phyloP scores from a whole-genome alignment of 2,329 filamentous ascomycete species.

The Westerdykella aurantiaca region DNA sequence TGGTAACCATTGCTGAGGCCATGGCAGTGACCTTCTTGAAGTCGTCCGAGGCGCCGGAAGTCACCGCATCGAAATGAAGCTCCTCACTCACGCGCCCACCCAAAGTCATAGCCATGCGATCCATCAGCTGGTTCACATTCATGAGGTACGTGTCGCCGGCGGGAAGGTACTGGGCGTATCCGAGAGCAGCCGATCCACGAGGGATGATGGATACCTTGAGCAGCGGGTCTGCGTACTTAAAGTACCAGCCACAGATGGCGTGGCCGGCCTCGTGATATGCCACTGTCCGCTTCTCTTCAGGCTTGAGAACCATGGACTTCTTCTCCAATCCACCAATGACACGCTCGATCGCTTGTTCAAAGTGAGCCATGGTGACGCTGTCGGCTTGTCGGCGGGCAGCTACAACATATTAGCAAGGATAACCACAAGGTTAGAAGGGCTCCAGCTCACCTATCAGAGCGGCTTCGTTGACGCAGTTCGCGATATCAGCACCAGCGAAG shows the following conservation, averaged over 20 bases:
- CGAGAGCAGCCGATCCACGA: conserved; percentile 84
- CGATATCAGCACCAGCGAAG: conserved; percentile 96
- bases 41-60: conserved; percentile 89
- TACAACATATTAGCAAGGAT: conserved; percentile 45
- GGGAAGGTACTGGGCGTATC: conserved; percentile 96
- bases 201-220: conserved; percentile 99
- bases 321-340: conserved; percentile 95
- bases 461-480: conserved; percentile 97
- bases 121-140: conserved; percentile 93
- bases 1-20: conserved; percentile 97
- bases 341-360: conserved; percentile 95
- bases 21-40: conserved; percentile 97
- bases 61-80: conserved; percentile 93
- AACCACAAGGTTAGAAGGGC: neutral
- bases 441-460: conserved; percentile 74
- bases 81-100: conserved; percentile 94
- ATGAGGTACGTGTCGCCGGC: conserved; percentile 88
- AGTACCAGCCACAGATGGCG: conserved; percentile 97
- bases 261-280: conserved; percentile 98
- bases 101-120: conserved; percentile 99
- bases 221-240: conserved; percentile 91
- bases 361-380: conserved; percentile 80
- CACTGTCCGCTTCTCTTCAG: conserved; percentile 90
- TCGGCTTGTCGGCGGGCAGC: conserved; percentile 78
- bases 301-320: conserved; percentile 89